These are phyloP conservation scores for Cruciata laevipes DNA, from an alignment of 257 asterid genomes.

Conservation along the genomic window DNA sequence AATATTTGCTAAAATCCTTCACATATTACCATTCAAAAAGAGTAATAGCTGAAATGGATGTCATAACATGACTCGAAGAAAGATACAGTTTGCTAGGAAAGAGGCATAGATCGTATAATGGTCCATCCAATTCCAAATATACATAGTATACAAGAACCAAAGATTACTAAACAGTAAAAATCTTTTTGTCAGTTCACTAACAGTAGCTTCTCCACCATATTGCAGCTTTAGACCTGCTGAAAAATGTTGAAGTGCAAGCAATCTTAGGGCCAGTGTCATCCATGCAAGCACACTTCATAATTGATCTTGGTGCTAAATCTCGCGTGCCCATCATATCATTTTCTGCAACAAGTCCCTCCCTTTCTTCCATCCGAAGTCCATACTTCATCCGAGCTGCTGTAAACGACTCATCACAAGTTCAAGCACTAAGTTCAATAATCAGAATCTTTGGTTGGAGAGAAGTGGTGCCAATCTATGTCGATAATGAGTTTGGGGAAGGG, in stretches of 20 bases:
- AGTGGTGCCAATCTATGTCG: slow-evolving; percentile 39
- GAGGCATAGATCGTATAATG: too few species aligned
- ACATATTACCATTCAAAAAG: too few species aligned
- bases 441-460: slow-evolving; percentile 44
- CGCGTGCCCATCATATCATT: slow-evolving; percentile 52
- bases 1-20: too few species aligned
- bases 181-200: background rate
- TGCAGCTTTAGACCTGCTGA: slow-evolving; percentile 53
- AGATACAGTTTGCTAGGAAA: too few species aligned
- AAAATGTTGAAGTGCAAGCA: slow-evolving; percentile 51
- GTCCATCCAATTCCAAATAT: too few species aligned
- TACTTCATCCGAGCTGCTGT: slow-evolving; percentile 43
- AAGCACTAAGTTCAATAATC: slow-evolving; percentile 34
- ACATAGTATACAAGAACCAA: too few species aligned
- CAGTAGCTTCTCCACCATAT: background rate
- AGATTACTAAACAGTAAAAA: too few species aligned
- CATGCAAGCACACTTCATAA: slow-evolving; percentile 37
- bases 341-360: slow-evolving; percentile 51
- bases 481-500: slow-evolving; percentile 47
- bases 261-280: slow-evolving; percentile 54
- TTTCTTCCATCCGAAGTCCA: slow-evolving; percentile 27
- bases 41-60: too few species aligned
- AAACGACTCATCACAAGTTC: slow-evolving; percentile 42
- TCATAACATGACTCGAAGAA: too few species aligned
- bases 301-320: slow-evolving; percentile 42